Conservation (phyloP, 1,284 basidiomycete genomes). For the Jaminaea rosea region DNA sequence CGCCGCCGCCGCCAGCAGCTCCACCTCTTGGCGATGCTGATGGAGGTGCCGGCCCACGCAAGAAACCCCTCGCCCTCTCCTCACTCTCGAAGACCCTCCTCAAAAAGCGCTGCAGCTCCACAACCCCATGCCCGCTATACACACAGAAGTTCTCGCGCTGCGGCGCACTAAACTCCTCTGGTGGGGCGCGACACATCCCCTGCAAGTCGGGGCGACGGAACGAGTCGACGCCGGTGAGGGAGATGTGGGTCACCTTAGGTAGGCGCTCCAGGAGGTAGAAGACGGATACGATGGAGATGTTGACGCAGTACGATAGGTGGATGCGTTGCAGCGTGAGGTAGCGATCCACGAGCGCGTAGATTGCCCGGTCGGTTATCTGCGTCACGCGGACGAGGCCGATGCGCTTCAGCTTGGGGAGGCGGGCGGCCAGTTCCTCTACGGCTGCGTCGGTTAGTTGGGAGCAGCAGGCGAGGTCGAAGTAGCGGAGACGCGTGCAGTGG, state of each 20-base stretch:
- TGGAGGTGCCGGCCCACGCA: no score
- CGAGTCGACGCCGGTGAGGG: conserved; percentile 86
- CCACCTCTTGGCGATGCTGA: no score
- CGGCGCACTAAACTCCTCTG: conserved; percentile 81
- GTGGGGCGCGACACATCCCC: conserved; percentile 78
- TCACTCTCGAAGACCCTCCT: conserved; percentile 26
- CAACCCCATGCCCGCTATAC: conserved; percentile 84
- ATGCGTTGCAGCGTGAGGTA: conserved; percentile 78
- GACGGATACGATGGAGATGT: conserved; percentile 81
- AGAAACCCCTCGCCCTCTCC: no score
- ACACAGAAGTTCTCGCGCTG: conserved; percentile 94
- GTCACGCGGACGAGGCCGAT: conserved; percentile 87
- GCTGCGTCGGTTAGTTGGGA: conserved; percentile 80
- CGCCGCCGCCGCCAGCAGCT: no score
- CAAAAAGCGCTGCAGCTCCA: conserved; percentile 63
- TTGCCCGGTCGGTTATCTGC: conserved; percentile 85
- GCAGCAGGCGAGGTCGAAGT: conserved; percentile 97
- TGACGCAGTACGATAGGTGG: conserved; percentile 94
- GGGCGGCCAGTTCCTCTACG: conserved; percentile 75
- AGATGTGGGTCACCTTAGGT: conserved; percentile 82
- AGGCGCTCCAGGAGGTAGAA: conserved; percentile 81
- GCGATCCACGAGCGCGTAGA: conserved; percentile 67
- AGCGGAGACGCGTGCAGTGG: conserved; percentile 82
- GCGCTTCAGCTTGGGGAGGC: conserved; percentile 78
- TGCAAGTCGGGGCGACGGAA: conserved; percentile 81